Conservation (phyloP, 345 rosid genomes). For the Firmiana major region DNA sequence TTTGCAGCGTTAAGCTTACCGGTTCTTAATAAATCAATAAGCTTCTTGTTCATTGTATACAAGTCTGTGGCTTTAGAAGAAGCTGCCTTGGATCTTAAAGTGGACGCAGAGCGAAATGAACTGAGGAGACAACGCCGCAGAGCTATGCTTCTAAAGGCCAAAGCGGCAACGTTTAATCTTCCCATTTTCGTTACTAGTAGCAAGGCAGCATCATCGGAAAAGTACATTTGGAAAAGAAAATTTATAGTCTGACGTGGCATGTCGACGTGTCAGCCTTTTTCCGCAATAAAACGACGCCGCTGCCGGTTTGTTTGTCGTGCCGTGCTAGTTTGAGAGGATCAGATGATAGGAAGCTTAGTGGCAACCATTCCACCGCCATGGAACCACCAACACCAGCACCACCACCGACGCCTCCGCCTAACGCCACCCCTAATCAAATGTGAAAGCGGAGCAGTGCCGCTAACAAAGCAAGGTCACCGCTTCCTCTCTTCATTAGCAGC, state of each 20-base stretch:
- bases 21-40: not conserved
- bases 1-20: not conserved
- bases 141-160: not conserved
- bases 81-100: not conserved
- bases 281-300: not conserved
- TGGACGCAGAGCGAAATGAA: not conserved
- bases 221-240: not conserved
- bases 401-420: not conserved
- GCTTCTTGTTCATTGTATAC: not conserved
- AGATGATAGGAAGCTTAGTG: slow-evolving; percentile 6
- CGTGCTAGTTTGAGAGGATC: not conserved
- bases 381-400: slow-evolving; percentile 5
- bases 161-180: not conserved
- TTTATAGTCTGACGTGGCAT: not conserved
- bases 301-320: not conserved
- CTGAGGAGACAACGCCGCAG: not conserved
- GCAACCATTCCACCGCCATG: not conserved
- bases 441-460: slow-evolving; percentile 13
- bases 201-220: not conserved
- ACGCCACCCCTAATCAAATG: not conserved
- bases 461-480: slow-evolving; percentile 20
- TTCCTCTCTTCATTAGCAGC: slow-evolving; percentile 49
- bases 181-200: not conserved
- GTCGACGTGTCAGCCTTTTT: not conserved
- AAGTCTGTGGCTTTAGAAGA: not conserved